Conservation (phyloP, 495 filamentous ascomycete species). For the Friedmanniomyces simplex region DNA sequence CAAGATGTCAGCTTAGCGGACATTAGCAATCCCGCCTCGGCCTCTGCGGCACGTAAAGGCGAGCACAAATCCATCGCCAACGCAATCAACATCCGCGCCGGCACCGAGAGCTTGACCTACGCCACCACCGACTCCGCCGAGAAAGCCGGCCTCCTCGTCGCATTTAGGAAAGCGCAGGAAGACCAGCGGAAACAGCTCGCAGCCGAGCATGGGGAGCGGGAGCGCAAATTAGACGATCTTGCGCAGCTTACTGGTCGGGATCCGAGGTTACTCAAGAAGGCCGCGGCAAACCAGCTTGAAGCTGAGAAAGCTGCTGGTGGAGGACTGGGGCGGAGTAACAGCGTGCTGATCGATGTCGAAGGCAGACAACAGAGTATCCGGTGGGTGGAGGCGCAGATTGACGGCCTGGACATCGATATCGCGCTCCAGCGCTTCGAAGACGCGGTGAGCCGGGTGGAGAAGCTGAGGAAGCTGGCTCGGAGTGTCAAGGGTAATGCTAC, state of each 20-base stretch:
- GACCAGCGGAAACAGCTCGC: constrained; percentile 74
- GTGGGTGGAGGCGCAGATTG: constrained; percentile 90
- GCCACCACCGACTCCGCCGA: constrained; percentile 66
- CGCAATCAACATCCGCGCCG: constrained; percentile 83
- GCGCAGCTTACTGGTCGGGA: constrained; percentile 30
- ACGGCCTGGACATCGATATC: constrained; percentile 92
- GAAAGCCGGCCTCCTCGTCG: constrained; percentile 69
- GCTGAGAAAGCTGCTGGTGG: constrained; percentile 34
- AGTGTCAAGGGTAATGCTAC: constrained; percentile 72
- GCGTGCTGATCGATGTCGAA: constrained; percentile 85
- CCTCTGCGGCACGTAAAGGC: constrained; percentile 29
- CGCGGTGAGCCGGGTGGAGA: constrained; percentile 71
- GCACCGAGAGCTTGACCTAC: constrained; percentile 84
- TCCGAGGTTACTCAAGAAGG: constrained; percentile 60
- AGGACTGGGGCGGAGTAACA: constrained; percentile 54
- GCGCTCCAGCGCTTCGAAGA: constrained; percentile 83
- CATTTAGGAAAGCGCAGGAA: constrained; percentile 84
- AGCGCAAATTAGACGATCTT: constrained; percentile 40
- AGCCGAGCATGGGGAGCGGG: constrained; percentile 70
- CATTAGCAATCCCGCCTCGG: constrained; percentile 32
- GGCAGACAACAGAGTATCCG: constrained; percentile 91
- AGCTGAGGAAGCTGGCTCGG: constrained; percentile 64
- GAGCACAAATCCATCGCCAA: constrained; percentile 50
- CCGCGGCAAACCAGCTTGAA: constrained; percentile 21
- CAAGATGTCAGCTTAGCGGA: constrained; percentile 91